Base-by-base conservation (phyloP, 2,329 filamentous ascomycete genomes). In the Colletotrichum sp. region DNA sequence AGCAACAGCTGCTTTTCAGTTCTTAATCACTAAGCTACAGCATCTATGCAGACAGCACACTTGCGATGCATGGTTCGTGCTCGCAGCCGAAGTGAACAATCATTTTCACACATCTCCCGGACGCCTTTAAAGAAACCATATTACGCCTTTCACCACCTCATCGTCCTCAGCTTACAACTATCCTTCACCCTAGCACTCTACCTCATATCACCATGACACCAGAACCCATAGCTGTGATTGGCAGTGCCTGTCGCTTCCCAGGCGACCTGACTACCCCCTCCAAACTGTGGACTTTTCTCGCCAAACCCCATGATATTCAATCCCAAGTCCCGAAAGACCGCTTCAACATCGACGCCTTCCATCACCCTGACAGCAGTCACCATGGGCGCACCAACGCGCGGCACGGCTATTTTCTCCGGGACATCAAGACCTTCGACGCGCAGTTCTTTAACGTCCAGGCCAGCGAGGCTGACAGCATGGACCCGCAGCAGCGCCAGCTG, bases 401-500 rank as follows among this genome's bases (percentile, higher is more conserved):
- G 27, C 76, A 78, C 9, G 55, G 66, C 5, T 74, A 80, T 65
- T 70, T 79, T 11, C 67, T 3, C 63, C 75, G 4, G 24, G 70
- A 77, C 36, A 18, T 73, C n/a, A 24, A 47, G 5, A n/a, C 64
- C 1, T 78, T 79, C 29, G 81, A 83, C 74, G 58, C 74, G 9
- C 18, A 51, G 0, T 82, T 82, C 74, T 84, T 83, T 70, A 72
- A 74, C 27, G 78, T 81, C 57, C 78, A 66, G 11, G 66, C 78
- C 2, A 71, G 65, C 4, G 82, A 83, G 72, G 80, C 78, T 4
- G 74, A 76, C 8, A 75, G 78, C 7, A 79, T 83, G 66, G 82
- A 83, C 64, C 82, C 82, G 5, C 81, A 83, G 69, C 82, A 82
- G 34, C 80, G 82, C 0, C 47, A 79, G 3, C 69, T 81, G 4